phyloP scores from a whole-genome alignment of 257 asterid genomes.

The Avicennia marina region DNA sequence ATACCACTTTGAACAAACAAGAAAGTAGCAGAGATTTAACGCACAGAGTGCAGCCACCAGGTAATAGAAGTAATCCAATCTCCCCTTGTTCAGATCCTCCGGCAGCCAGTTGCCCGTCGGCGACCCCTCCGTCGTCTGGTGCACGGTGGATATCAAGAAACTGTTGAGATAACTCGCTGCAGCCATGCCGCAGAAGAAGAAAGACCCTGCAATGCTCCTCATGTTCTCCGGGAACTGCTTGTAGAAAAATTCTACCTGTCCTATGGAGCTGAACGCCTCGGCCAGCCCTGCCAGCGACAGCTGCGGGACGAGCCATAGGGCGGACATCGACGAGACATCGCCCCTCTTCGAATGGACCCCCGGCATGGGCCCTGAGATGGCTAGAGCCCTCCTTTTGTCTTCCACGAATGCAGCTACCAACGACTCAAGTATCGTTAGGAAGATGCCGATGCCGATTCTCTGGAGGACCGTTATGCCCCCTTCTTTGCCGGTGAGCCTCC shows the following conservation, averaged over 20 bases:
- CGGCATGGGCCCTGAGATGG: slow-evolving; percentile 22
- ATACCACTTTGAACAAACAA: slow-evolving; percentile 72
- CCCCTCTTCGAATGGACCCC: slow-evolving; percentile 35
- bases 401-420: slow-evolving; percentile 57
- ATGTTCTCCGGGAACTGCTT: slow-evolving; percentile 91
- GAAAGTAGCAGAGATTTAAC: slow-evolving; percentile 48
- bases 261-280: slow-evolving; percentile 68
- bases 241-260: slow-evolving; percentile 79
- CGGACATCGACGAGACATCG: slow-evolving; percentile 62
- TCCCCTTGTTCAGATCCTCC: slow-evolving; percentile 82
- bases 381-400: slow-evolving; percentile 35
- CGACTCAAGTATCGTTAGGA: slow-evolving; percentile 39
- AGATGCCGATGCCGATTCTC: slow-evolving; percentile 64
- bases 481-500: slow-evolving; percentile 47
- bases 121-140: slow-evolving; percentile 44
- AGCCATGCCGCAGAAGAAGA: slow-evolving; percentile 60
- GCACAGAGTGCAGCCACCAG: slow-evolving; percentile 45
- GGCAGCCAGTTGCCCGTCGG: slow-evolving; percentile 79
- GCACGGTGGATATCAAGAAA: slow-evolving; percentile 49
- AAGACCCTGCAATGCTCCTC: slow-evolving; percentile 83
- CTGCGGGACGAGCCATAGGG: slow-evolving; percentile 81
- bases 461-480: slow-evolving; percentile 81
- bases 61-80: slow-evolving; percentile 66
- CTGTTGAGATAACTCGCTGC: slow-evolving; percentile 56
- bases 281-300: slow-evolving; percentile 62